Conservation (phyloP, 192 early-diverging fungal genomes). For the Chytriomyces sp. region DNA sequence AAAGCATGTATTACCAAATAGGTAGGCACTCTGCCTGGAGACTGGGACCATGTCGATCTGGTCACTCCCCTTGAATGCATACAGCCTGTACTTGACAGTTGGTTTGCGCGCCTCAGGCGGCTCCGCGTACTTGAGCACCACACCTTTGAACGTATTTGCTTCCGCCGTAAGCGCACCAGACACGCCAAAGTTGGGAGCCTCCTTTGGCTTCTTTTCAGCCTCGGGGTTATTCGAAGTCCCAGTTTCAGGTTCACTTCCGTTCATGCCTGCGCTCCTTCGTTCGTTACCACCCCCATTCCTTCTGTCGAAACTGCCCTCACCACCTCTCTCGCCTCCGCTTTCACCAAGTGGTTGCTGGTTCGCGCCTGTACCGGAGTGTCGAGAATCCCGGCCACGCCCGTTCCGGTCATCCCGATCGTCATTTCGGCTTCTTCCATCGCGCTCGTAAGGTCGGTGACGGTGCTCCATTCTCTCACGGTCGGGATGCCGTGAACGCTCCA, state of each 20-base stretch:
- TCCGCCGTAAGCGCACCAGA: slow-evolving; percentile 90
- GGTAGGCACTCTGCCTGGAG: slow-evolving; percentile 14
- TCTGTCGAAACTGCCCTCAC: no score
- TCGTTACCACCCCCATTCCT: neutral
- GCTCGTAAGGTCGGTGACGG: neutral
- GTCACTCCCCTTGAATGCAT: slow-evolving; percentile 92
- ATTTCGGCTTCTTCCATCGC: neutral
- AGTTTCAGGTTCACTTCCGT: no score
- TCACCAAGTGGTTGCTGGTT: no score
- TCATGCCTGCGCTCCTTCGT: neutral
- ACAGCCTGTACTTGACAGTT: slow-evolving; percentile 76
- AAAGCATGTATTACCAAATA: slow-evolving; percentile 5
- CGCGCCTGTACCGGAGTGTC: neutral
- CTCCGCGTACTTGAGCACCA: slow-evolving; percentile 58
- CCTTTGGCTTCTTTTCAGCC: slow-evolving; percentile 45
- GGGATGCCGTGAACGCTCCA: no score
- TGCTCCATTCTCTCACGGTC: neutral
- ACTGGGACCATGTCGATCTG: slow-evolving; percentile 67
- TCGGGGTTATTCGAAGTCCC: neutral
- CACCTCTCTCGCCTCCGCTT: no score
- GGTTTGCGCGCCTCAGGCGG: slow-evolving; percentile 88
- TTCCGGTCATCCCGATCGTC: neutral
- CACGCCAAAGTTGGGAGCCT: slow-evolving; percentile 80
- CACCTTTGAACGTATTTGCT: slow-evolving; percentile 75
- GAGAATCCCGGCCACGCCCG: neutral